Evolutionary conservation across 225 moss, liverwort and hornwort species (phyloP).

Genomic region (Pseudoscleropodium purum): DNA sequence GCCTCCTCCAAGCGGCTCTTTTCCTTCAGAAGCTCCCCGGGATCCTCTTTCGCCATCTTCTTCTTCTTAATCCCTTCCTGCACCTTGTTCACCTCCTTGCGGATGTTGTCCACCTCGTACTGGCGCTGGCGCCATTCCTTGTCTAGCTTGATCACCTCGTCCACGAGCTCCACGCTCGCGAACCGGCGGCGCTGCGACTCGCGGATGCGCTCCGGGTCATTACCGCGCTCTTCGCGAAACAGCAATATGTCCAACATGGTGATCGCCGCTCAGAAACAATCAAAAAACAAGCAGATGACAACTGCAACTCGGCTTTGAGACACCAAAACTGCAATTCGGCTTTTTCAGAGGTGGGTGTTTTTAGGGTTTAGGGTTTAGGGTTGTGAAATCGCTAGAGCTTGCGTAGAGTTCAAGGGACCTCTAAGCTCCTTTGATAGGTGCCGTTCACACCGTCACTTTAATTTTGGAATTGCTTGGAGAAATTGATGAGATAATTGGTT

Average conservation of each 20-base stretch:
- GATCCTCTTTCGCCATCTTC: conserved; percentile 55
- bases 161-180: conserved; percentile 59
- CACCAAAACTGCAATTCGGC: too few species aligned
- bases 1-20: conserved; percentile 41
- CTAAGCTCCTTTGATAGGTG: background rate
- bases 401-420: background rate
- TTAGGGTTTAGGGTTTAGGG: conserved; percentile 1
- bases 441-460: background rate
- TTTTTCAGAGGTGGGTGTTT: background rate
- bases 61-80: conserved; percentile 58
- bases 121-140: conserved; percentile 54
- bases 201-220: conserved; percentile 28
- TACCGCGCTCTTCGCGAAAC: conserved; percentile 40
- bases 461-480: background rate
- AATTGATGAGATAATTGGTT: background rate
- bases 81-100: conserved; percentile 50
- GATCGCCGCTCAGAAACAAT: background rate
- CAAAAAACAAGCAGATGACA: background rate
- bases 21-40: conserved; percentile 40
- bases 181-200: conserved; percentile 62
- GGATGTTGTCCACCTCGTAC: conserved; percentile 42
- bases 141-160: conserved; percentile 62
- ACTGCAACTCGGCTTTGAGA: too few species aligned
- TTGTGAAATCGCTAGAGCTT: background rate
- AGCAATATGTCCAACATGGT: conserved; percentile 30